A percentile compares a stretch with the other conserved stretches of the same genome.
These are phyloP conservation scores for Polytrichum formosum DNA, from an alignment of 225 moss, liverwort and hornwort genomes.

Conservation along the genomic window DNA sequence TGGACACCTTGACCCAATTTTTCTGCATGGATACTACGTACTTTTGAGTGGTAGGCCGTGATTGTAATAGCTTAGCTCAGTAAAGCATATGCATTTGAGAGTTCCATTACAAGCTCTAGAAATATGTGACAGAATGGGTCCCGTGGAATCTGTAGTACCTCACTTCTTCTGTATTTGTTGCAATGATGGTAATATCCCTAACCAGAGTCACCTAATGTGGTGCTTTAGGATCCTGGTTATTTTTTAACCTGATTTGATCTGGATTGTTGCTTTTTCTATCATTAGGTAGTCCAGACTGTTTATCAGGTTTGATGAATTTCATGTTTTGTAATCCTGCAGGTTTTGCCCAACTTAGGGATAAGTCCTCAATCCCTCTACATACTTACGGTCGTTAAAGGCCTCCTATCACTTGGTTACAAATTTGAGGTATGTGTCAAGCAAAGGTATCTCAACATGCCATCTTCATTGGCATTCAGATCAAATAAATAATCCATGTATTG, in stretches of 20 bases:
- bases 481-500: too few relatives aligned
- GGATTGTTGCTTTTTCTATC: background rate
- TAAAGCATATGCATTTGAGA: background rate
- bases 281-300: background rate
- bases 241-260: background rate
- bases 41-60: too few relatives aligned
- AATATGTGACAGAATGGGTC: background rate
- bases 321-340: conserved; percentile 3
- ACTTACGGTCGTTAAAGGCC: conserved; percentile 1
- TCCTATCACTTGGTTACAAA: conserved; percentile 14
- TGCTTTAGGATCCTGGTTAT: too few relatives aligned
- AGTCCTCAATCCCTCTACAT: conserved; percentile 12
- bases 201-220: too few relatives aligned
- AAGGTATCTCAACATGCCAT: background rate
- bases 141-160: too few relatives aligned
- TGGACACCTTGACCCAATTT: too few relatives aligned
- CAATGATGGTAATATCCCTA: too few relatives aligned
- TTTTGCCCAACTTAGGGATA: conserved; percentile 11
- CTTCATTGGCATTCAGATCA: too few relatives aligned
- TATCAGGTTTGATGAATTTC: background rate
- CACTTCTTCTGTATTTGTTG: background rate
- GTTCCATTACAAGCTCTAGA: background rate
- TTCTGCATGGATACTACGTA: too few relatives aligned
- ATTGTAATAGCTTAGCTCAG: too few relatives aligned
- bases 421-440: conserved; percentile 8